Conservation (phyloP, 1,284 basidiomycete species). For the Earliella scabrosa region DNA sequence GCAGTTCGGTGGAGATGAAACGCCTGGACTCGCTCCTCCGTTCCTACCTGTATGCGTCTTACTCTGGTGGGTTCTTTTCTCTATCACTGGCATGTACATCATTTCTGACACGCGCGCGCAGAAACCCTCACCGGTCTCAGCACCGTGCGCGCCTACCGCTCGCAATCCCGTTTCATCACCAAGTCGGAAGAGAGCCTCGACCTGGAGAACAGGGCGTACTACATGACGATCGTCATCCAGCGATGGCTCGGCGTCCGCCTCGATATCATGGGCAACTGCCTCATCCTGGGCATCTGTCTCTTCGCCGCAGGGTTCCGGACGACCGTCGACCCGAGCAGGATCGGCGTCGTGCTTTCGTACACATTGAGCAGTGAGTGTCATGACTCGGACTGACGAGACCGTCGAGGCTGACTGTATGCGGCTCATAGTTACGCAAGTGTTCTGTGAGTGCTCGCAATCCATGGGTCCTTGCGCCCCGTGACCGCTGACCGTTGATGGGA, state of each 20-base stretch:
- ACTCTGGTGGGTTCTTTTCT: constrained; percentile 39
- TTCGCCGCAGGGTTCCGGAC: constrained; percentile 62
- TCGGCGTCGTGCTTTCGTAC: constrained; percentile 69
- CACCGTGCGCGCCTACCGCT: constrained; percentile 67
- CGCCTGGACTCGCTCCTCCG: constrained; percentile 74
- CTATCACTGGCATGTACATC: too few relatives aligned
- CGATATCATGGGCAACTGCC: constrained; percentile 71
- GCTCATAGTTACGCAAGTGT: constrained; percentile 53
- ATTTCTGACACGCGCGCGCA: too few relatives aligned
- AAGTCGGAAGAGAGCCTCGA: constrained; percentile 56
- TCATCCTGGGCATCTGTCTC: constrained; percentile 76
- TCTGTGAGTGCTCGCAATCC: constrained; percentile 45
- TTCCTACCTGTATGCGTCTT: constrained; percentile 65
- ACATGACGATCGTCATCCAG: constrained; percentile 73
- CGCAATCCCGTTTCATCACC: constrained; percentile 49
- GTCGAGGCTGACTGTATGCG: background rate
- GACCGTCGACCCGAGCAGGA: constrained; percentile 51
- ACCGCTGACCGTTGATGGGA: background rate
- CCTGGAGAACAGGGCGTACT: constrained; percentile 76
- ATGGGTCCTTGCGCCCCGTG: background rate
- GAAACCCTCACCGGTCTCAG: constrained; percentile 68
- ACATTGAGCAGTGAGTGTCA: constrained; percentile 57
- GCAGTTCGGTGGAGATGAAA: constrained; percentile 67
- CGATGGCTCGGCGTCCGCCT: constrained; percentile 65
- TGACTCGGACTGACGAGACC: background rate